Percentiles rank a stretch among this genome's conserved stretches.
phyloP scores from a whole-genome alignment of 257 asterid genomes.

The Solanum dulcamara region DNA sequence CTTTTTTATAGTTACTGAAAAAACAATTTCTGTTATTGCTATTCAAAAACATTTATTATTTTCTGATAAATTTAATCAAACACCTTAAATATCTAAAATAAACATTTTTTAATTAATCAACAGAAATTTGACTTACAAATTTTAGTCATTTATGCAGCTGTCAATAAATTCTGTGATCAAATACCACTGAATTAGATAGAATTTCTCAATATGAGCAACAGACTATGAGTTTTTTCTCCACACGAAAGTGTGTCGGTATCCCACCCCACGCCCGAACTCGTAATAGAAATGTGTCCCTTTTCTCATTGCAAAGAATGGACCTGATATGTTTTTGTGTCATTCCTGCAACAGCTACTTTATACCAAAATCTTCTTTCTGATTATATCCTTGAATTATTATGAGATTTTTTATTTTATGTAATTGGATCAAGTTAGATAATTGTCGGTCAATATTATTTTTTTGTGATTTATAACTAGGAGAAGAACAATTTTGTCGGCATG shows the following conservation, averaged over 20 bases:
- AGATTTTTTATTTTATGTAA: too few relatives aligned
- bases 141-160: too few relatives aligned
- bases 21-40: not conserved
- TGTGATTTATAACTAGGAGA: too few relatives aligned
- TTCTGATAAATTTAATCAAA: too few relatives aligned
- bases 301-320: not conserved
- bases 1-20: not conserved
- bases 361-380: too few relatives aligned
- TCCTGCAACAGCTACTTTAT: not conserved
- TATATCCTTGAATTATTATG: too few relatives aligned
- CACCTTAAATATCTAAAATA: not conserved
- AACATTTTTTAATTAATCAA: not conserved
- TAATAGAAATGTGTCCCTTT: not conserved
- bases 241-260: not conserved
- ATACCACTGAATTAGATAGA: too few relatives aligned
- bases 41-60: not conserved
- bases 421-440: too few relatives aligned
- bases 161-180: too few relatives aligned
- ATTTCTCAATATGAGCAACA: too few relatives aligned
- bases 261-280: not conserved
- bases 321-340: not conserved
- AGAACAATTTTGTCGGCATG: too few relatives aligned
- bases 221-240: not conserved
- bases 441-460: too few relatives aligned
- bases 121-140: not conserved